Base-by-base conservation (phyloP, 805 yeast species). In the Nakazawaea ishiwadae region DNA sequence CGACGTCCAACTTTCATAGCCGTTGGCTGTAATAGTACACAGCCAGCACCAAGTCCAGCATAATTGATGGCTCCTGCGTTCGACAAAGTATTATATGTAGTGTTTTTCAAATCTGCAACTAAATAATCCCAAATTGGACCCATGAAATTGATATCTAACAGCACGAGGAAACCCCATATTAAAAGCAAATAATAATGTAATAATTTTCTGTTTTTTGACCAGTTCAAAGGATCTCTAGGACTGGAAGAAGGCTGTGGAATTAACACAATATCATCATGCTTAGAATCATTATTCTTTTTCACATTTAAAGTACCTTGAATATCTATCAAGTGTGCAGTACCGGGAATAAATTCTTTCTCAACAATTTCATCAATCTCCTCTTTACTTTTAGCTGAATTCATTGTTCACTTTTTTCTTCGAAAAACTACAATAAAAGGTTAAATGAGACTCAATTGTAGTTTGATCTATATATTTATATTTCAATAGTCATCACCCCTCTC, bases 181-280 rank as follows among this genome's bases (percentile, higher is more conserved):
- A 37, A 32, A 12, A 39, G 21, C 15, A 44, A 29, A 15, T 24
- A 33, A 15, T 23, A 43, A 32, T 71, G 68, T 24, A 72, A 31
- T 57, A 62, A 56, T 51, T 79, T 79, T 37, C 84, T 66, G 28
- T 51, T 46, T 19, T 51, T 56, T 1, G 74, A 41, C 88, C 88
- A 82, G 51, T 78, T 79, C 41, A 82, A 61, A 1, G 88, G 88
- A 51, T 82, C 89, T 48, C 80, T 75, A 5, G 86, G 84, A 46
- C 80, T 79, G 37, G 71, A 76, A 0, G 84, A 71, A 2, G 89
- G 89, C 9, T 75, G 75, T 23, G 89, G 88, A 34, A 77, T 70
- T 32, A 80, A 61, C 10, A 81, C 73, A 44, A 79, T 69, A 27
- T 62, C 61, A 23, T n/a, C n/a, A n/a, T n/a, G n/a, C n/a, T 55